Percentiles rank a stretch among this genome's conserved stretches.
These are phyloP conservation scores for Xylaria sp. DNA, from an alignment of 2,329 filamentous ascomycete genomes.

Conservation along the genomic window DNA sequence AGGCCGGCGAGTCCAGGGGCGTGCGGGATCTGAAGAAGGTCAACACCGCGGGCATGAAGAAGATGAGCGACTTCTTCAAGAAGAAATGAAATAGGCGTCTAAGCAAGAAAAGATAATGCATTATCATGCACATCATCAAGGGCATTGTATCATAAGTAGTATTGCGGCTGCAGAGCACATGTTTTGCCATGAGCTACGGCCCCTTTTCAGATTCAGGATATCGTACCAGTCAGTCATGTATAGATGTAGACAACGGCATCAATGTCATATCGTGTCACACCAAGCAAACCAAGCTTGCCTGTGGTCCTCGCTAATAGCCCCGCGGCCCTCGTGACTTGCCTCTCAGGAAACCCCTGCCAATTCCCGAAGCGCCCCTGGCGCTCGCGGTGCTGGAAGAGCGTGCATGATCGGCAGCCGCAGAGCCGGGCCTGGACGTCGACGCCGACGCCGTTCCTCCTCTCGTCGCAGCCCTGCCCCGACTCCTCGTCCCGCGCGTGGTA, in stretches of 20 bases:
- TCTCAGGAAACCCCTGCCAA: slow-evolving; percentile 52
- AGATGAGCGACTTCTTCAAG: slow-evolving; percentile 91
- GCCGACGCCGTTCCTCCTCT: slow-evolving; percentile 41
- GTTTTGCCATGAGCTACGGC: too few relatives aligned
- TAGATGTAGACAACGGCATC: background rate
- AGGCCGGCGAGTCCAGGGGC: slow-evolving; percentile 72
- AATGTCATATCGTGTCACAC: slow-evolving; percentile 1
- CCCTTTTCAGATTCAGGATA: background rate
- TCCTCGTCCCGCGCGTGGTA: slow-evolving; percentile 18
- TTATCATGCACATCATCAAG: background rate
- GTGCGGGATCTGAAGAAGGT: slow-evolving; percentile 86
- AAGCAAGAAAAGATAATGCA: too few relatives aligned
- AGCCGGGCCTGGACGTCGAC: slow-evolving; percentile 15
- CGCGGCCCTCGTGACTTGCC: slow-evolving; percentile 58
- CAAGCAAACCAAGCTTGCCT: background rate
- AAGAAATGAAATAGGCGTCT: slow-evolving; percentile 53
- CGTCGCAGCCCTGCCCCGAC: slow-evolving; percentile 36
- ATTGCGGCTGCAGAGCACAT: too few relatives aligned
- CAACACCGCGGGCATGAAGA: slow-evolving; percentile 92
- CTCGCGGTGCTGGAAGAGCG: slow-evolving; percentile 36
- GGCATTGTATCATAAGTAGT: too few relatives aligned
- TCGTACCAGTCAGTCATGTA: slow-evolving; percentile 9
- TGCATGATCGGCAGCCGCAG: slow-evolving; percentile 23
- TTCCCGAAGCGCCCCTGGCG: slow-evolving; percentile 45
- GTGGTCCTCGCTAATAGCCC: slow-evolving; percentile 31